These are phyloP conservation scores for sunflower (Helianthus annuus) DNA, from an alignment of 129 eudicot species.

Conservation along the genomic window DNA sequence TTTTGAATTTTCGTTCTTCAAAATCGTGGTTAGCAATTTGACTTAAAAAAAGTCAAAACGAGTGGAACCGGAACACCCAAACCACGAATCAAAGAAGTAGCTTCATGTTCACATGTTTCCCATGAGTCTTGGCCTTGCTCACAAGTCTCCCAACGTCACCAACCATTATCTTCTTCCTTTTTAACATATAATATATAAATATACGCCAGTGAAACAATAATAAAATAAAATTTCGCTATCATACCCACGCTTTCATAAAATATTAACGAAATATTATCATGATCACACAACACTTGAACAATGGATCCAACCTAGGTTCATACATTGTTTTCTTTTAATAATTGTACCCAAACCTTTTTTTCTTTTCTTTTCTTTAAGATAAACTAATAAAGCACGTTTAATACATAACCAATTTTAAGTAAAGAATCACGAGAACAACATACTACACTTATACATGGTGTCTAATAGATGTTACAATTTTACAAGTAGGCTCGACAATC, in stretches of 20 bases:
- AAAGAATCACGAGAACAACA: too few species aligned
- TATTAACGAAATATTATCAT: too few species aligned
- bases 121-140: constrained; percentile 18
- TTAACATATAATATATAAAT: neutral
- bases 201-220: neutral
- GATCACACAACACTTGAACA: neutral
- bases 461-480: too few species aligned
- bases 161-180: constrained; percentile 27
- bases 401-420: too few species aligned
- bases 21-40: too few species aligned
- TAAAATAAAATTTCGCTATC: too few species aligned
- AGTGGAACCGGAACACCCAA: neutral
- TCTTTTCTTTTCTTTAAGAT: neutral
- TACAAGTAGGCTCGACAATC: too few species aligned
- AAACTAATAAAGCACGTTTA: too few species aligned
- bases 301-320: neutral
- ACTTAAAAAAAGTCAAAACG: neutral
- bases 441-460: too few species aligned
- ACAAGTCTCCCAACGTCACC: constrained; percentile 35
- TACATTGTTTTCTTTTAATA: neutral
- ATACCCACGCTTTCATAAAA: too few species aligned
- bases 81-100: constrained; percentile 14
- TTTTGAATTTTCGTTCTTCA: too few species aligned
- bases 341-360: neutral
- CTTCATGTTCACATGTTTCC: constrained; percentile 34